Evolutionary conservation across 176 grass and related monocot genomes (phyloP).

Genomic region (Aechmea fasciata): DNA sequence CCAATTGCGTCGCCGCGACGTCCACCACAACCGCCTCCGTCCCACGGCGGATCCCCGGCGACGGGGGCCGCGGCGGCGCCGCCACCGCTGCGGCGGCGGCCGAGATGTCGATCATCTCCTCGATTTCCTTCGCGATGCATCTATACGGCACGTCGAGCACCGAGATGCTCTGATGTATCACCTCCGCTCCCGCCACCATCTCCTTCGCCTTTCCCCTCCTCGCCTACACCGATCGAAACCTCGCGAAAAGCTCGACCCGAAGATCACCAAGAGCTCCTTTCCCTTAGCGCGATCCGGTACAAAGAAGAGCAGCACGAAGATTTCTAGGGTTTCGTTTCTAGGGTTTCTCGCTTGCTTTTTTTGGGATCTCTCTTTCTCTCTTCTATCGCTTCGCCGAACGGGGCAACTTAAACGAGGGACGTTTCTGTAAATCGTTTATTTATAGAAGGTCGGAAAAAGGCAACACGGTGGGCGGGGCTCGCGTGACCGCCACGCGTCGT

Average conservation of each 20-base stretch:
- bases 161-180: slow-evolving; percentile 41
- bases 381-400: background rate
- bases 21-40: slow-evolving; percentile 18
- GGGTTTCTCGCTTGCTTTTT: background rate
- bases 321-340: slow-evolving; percentile 7
- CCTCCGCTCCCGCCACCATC: slow-evolving; percentile 79
- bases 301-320: background rate
- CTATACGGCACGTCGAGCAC: slow-evolving; percentile 17
- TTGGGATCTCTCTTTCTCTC: background rate
- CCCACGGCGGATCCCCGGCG: background rate
- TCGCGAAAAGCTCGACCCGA: background rate
- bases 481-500: no score
- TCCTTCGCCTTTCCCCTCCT: slow-evolving; percentile 24
- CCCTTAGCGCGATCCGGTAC: background rate
- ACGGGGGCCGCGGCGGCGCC: background rate
- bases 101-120: slow-evolving; percentile 22
- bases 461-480: no score
- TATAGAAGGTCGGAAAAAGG: no score
- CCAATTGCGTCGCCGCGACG: slow-evolving; percentile 42
- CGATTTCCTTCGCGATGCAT: slow-evolving; percentile 10
- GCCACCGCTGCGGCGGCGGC: slow-evolving; percentile 20
- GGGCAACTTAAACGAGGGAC: no score
- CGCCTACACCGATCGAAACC: slow-evolving; percentile 1
- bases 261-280: background rate
- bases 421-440: no score